Conservation (phyloP, 805 yeast genomes). For the Metschnikowia rubicola region DNA sequence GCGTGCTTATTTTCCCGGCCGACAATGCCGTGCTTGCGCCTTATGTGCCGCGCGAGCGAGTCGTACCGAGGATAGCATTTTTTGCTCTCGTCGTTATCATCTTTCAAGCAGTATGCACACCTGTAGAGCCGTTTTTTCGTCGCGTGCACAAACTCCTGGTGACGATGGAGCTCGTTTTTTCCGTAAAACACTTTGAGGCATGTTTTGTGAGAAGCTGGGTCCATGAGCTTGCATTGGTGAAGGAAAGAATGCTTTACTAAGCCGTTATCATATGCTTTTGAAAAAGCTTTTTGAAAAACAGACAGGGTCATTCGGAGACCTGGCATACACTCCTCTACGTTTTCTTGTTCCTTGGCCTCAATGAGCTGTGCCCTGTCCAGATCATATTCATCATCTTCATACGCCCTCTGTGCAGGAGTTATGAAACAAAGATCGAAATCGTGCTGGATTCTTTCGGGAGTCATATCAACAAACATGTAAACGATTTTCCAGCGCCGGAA, state of each 20-base stretch:
- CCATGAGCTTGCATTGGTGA: slow-evolving; percentile 41
- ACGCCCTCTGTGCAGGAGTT: slow-evolving; percentile 4
- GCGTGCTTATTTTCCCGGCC: slow-evolving; percentile 44
- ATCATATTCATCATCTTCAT: slow-evolving; percentile 9
- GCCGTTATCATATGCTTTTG: slow-evolving; percentile 9
- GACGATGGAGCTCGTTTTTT: slow-evolving; percentile 40
- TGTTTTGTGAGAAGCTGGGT: slow-evolving; percentile 29
- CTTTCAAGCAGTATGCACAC: slow-evolving; percentile 35
- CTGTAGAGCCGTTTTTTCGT: slow-evolving; percentile 40
- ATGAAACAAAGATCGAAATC: slow-evolving; percentile 5
- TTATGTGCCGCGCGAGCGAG: slow-evolving; percentile 41
- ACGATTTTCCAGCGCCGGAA: slow-evolving; percentile 7
- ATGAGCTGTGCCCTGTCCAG: slow-evolving; percentile 4
- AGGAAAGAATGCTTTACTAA: slow-evolving; percentile 13
- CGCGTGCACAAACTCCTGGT: slow-evolving; percentile 46
- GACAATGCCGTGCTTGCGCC: slow-evolving; percentile 42
- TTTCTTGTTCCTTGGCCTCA: slow-evolving; percentile 2
- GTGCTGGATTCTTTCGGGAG: slow-evolving; percentile 4
- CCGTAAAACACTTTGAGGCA: slow-evolving; percentile 43
- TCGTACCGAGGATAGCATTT: slow-evolving; percentile 45
- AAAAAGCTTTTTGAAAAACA: slow-evolving; percentile 11
- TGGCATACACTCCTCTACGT: background rate
- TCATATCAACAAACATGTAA: slow-evolving; percentile 8
- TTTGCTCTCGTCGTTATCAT: slow-evolving; percentile 30
- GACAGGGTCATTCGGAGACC: slow-evolving; percentile 11